Evolutionary conservation across 2,329 filamentous ascomycete species (phyloP).

Genomic region (Sarocladium strictum): DNA sequence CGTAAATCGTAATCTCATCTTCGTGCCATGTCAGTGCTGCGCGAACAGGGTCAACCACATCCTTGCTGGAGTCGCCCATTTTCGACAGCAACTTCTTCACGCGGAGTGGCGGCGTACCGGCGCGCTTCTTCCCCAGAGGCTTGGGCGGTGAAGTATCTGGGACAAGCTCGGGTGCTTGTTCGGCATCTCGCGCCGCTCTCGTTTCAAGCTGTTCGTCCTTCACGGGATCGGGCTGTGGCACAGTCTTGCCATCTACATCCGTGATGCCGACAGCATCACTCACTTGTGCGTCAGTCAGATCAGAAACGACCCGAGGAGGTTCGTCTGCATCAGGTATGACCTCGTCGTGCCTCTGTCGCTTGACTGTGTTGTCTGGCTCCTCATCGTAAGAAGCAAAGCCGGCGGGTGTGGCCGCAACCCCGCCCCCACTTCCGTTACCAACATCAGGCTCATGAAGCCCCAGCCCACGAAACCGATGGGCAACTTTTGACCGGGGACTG

Average conservation of each 20-base stretch:
- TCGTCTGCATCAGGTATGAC: slow-evolving; percentile 21
- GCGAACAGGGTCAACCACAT: slow-evolving; percentile 45
- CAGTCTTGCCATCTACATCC: slow-evolving; percentile 1
- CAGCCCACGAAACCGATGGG: slow-evolving; percentile 46
- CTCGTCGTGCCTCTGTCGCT: slow-evolving; percentile 30
- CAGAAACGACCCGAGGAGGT: background rate
- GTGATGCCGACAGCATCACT: background rate
- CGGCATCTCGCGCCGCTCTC: background rate
- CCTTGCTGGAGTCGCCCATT: slow-evolving; percentile 18
- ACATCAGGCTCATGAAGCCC: slow-evolving; percentile 41
- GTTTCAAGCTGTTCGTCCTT: background rate
- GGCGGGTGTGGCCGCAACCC: slow-evolving; percentile 10
- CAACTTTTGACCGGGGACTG: slow-evolving; percentile 48
- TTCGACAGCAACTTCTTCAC: slow-evolving; percentile 18
- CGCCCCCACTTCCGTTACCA: slow-evolving; percentile 23
- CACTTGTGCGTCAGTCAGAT: background rate
- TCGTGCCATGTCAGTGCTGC: slow-evolving; percentile 62
- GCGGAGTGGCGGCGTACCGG: slow-evolving; percentile 33
- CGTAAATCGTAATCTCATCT: slow-evolving; percentile 62
- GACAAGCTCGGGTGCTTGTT: slow-evolving; percentile 2
- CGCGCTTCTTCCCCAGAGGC: slow-evolving; percentile 19
- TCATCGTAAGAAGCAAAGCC: slow-evolving; percentile 23
- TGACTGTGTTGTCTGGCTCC: slow-evolving; percentile 19
- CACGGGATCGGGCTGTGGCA: background rate
- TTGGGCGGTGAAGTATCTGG: background rate